Conservation (phyloP, 1,284 basidiomycete genomes). For the Trichosporon ovoides region DNA sequence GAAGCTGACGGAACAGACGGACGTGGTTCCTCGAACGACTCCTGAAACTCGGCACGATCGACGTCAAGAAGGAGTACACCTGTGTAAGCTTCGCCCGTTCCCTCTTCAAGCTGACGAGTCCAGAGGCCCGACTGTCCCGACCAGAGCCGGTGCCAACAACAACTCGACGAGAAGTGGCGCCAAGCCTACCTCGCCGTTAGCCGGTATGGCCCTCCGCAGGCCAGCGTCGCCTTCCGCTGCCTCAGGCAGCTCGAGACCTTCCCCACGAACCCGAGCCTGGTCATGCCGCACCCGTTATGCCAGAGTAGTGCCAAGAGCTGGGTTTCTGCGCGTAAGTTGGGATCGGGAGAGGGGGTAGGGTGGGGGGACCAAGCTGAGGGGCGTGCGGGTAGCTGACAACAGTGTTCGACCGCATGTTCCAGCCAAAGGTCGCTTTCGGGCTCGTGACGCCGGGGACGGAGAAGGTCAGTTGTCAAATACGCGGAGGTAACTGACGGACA, state of each 20-base stretch:
- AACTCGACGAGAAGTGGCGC: constrained; percentile 87
- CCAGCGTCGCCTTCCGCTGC: constrained; percentile 26
- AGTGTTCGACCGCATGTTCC: constrained; percentile 91
- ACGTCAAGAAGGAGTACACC: constrained; percentile 67
- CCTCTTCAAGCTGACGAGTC: constrained; percentile 10
- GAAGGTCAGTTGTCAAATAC: constrained; percentile 30
- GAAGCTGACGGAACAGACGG: constrained; percentile 52
- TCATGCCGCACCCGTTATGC: constrained; percentile 77
- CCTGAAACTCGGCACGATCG: constrained; percentile 79
- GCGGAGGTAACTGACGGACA: constrained; percentile 15
- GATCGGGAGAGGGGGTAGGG: too few relatives aligned
- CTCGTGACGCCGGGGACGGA: constrained; percentile 38
- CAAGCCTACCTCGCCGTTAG: constrained; percentile 81
- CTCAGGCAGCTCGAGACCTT: constrained; percentile 51
- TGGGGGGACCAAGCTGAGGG: too few relatives aligned
- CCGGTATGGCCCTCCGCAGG: constrained; percentile 62
- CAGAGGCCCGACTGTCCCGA: constrained; percentile 82
- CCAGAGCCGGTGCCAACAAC: constrained; percentile 66
- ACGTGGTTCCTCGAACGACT: constrained; percentile 93
- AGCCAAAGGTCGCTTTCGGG: constrained; percentile 33
- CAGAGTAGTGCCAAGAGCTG: constrained; percentile 81
- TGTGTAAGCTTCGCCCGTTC: constrained; percentile 19
- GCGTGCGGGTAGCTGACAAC: constrained; percentile 6
- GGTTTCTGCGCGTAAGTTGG: constrained; percentile 64
- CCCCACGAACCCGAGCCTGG: constrained; percentile 80